A percentile compares a stretch with the other conserved stretches of the same genome.
Conservation (phyloP, 768 basidiomycete species). For the Rhizopogon vinicolor region DNA sequence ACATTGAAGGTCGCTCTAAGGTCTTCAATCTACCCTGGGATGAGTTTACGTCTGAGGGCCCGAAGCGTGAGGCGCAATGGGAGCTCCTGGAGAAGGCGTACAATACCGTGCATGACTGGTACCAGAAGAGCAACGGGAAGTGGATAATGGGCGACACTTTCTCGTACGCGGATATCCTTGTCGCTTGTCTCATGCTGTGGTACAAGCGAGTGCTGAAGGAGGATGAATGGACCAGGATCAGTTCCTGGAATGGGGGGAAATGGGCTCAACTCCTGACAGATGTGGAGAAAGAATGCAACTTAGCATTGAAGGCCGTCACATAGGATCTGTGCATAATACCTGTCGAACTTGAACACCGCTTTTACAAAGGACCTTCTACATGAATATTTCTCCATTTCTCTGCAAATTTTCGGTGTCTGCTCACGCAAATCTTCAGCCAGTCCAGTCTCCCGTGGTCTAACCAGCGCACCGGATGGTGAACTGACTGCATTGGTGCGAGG, state of each 20-base stretch:
- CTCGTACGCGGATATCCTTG: conserved; percentile 26
- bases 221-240: conserved; percentile 25
- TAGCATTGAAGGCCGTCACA: background rate
- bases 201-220: conserved; percentile 13
- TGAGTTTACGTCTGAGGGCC: conserved; percentile 32
- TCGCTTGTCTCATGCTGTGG: conserved; percentile 12
- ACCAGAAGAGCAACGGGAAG: conserved; percentile 18
- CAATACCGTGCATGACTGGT: conserved; percentile 11
- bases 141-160: conserved; percentile 27
- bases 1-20: conserved; percentile 28
- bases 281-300: conserved; percentile 21
- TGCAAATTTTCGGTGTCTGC: too few relatives aligned
- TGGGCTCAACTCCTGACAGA: conserved; percentile 16
- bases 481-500: too few relatives aligned
- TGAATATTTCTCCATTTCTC: too few relatives aligned
- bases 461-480: too few relatives aligned
- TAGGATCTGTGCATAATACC: background rate
- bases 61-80: conserved; percentile 27
- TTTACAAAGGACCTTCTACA: too few relatives aligned
- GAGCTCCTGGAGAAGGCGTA: conserved; percentile 10
- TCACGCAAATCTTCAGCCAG: too few relatives aligned
- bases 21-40: conserved; percentile 33
- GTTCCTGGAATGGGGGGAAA: too few relatives aligned
- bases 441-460: too few relatives aligned
- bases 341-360: too few relatives aligned